A percentile compares a stretch with the other conserved stretches of the same genome.
Conservation (phyloP, 2,329 filamentous ascomycete genomes). For the Botrytis galanthina region DNA sequence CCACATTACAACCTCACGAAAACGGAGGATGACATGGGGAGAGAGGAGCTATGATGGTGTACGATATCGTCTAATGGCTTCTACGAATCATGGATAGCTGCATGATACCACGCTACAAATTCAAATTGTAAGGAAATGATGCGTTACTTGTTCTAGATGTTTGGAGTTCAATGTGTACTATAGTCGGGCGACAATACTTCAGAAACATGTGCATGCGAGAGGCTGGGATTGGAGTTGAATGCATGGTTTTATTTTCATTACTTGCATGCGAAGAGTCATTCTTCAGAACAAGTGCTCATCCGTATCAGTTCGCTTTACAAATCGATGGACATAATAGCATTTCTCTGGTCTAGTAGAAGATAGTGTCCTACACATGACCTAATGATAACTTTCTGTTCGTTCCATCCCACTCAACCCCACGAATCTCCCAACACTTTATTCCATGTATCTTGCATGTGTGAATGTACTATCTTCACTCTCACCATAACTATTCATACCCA, state of each 20-base stretch:
- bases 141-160: not conserved
- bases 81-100: not conserved
- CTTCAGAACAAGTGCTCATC: not conserved
- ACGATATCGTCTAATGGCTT: not conserved
- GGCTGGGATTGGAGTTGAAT: not conserved
- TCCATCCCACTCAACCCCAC: not conserved
- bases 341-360: not conserved
- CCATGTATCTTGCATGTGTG: not conserved
- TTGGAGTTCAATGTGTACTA: not conserved
- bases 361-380: not conserved
- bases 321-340: not conserved
- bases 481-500: not conserved
- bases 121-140: not conserved
- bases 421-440: not conserved
- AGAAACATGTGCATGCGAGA: not conserved
- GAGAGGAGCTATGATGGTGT: not conserved
- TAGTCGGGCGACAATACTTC: not conserved
- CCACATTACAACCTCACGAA: conserved; percentile 46
- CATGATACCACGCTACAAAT: not conserved
- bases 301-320: not conserved
- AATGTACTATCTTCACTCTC: not conserved
- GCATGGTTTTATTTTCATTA: no score
- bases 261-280: not conserved
- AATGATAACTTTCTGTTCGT: not conserved
- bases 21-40: conserved; percentile 21